Evolutionary conservation across 331 rosid species (phyloP), one percentile per base, ranked within the genome.

Genomic region (Malus hybrid): DNA sequence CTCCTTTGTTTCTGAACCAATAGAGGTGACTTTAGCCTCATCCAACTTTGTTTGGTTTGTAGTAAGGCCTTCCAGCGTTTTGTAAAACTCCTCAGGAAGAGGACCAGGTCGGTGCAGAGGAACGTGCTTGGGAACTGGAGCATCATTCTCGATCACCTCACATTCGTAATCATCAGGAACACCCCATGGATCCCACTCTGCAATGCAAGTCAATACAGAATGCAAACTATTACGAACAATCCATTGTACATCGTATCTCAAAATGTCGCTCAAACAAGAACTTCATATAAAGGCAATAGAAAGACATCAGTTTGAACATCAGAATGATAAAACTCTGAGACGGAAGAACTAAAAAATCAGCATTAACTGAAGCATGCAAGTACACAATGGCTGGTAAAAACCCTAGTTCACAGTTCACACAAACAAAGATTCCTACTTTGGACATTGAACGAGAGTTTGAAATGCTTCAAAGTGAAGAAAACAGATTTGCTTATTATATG

Each of bases 181-280:
- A 75, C 97, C 97, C 98, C 99, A 94, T 9, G 95, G 92, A 71
- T 88, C 88, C 95, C 95, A 94, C 83, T 90, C 99, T 91, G 89
- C 87, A 81, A 63, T 36, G 19, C 81, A 80, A 73, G 60, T 74
- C 26, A 77, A 33, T 7, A 42, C 68, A 84, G 11, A 55, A 74
- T 19, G 33, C 57, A 63, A 30, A 52, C n/a, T 18, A 72, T 68
- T 32, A 64, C 9, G 80, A 65, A 60, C 19, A 65, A 29, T 52
- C 28, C 70, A n/a, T 53, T 14, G 58, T 52, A 53, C 18, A 18
- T 53, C 7, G 56, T 4, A 36, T 36, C 3, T 36, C 42, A 36
- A 36, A 36, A 36, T 44, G 46, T 48, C 61, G 9, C 52, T n/a
- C 63, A 53, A 60, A 55, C n/a, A 2, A 34, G 7, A 5, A n/a